Percentiles rank a stretch among this genome's conserved stretches.
Evolutionary conservation across 345 rosid genomes (phyloP).

Genomic region (Melaleuca alternifolia): DNA sequence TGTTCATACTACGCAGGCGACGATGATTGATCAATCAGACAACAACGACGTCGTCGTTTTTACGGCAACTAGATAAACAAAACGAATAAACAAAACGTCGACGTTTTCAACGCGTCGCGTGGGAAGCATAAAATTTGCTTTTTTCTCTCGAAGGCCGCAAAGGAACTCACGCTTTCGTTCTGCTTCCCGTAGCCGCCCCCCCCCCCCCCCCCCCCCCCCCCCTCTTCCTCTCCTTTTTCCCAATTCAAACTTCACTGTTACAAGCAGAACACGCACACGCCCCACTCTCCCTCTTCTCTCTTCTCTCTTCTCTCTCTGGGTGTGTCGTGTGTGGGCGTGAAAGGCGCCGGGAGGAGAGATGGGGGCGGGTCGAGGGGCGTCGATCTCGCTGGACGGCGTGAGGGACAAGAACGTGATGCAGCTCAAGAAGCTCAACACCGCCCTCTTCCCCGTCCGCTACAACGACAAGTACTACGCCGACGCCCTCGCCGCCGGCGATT

Average conservation of each 20-base stretch:
- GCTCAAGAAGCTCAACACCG: conserved; percentile 89
- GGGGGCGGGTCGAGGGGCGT: conserved; percentile 71
- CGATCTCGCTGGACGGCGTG: conserved; percentile 79
- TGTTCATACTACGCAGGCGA: neutral
- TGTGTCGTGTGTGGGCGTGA: neutral
- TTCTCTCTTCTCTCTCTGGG: neutral
- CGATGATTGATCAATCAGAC: neutral
- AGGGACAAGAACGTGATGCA: conserved; percentile 98
- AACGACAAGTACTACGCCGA: conserved; percentile 86
- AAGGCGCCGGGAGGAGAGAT: conserved; percentile 12
- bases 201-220: neutral
- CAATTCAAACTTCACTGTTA: neutral
- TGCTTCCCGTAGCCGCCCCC: neutral
- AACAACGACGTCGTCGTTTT: neutral
- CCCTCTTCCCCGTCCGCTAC: conserved; percentile 88
- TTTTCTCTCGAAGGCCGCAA: neutral
- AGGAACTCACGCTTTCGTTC: neutral
- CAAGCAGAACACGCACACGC: neutral
- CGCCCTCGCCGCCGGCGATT: conserved; percentile 80
- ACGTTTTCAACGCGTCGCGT: neutral
- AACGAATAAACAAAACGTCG: too few species aligned
- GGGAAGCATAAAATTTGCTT: neutral
- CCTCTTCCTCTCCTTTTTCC: neutral
- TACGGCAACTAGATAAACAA: too few species aligned
- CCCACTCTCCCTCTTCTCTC: neutral